Percentiles rank a stretch among this genome's conserved stretches.
These are phyloP conservation scores for Gymnopus androsaceus DNA, from an alignment of 1,284 basidiomycete species.

Conservation along the genomic window DNA sequence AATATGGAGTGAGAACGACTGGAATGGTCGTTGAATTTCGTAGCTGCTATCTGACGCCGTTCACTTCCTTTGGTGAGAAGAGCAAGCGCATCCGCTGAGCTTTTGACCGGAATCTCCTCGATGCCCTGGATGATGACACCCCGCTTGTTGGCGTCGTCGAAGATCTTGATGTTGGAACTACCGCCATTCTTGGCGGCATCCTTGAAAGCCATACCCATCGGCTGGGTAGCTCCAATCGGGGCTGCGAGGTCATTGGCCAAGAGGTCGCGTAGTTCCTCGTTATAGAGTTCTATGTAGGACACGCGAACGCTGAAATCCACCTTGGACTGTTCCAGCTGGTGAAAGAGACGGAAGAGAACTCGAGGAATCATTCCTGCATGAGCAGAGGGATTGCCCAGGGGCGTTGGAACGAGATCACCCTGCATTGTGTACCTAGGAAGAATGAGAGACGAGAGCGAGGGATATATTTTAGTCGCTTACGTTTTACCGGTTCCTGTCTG, in stretches of 20 bases:
- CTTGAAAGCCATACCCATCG: slow-evolving; percentile 67
- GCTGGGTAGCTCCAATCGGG: slow-evolving; percentile 61
- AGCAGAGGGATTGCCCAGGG: slow-evolving; percentile 84
- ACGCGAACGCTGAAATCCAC: slow-evolving; percentile 93
- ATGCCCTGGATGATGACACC: slow-evolving; percentile 95
- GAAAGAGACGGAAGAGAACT: slow-evolving; percentile 90
- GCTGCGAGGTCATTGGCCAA: slow-evolving; percentile 74
- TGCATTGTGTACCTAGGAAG: slow-evolving; percentile 87
- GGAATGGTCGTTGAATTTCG: slow-evolving; percentile 97
- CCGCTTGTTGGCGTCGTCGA: slow-evolving; percentile 86
- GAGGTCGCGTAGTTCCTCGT: slow-evolving; percentile 97
- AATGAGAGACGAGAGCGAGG: slow-evolving; percentile 7
- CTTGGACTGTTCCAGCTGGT: slow-evolving; percentile 76
- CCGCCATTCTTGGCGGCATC: slow-evolving; percentile 39
- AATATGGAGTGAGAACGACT: slow-evolving; percentile 99
- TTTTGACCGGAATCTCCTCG: slow-evolving; percentile 87
- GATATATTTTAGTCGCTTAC: slow-evolving; percentile 50
- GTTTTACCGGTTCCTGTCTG: slow-evolving; percentile 99
- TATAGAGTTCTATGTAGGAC: slow-evolving; percentile 97
- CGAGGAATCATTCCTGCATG: slow-evolving; percentile 98
- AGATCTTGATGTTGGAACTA: slow-evolving; percentile 81
- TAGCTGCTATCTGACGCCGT: slow-evolving; percentile 92
- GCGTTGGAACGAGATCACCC: slow-evolving; percentile 81
- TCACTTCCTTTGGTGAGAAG: slow-evolving; percentile 89
- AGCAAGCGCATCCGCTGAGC: slow-evolving; percentile 82